Conservation (phyloP, 805 yeast species). For the Millerozyma miso region DNA sequence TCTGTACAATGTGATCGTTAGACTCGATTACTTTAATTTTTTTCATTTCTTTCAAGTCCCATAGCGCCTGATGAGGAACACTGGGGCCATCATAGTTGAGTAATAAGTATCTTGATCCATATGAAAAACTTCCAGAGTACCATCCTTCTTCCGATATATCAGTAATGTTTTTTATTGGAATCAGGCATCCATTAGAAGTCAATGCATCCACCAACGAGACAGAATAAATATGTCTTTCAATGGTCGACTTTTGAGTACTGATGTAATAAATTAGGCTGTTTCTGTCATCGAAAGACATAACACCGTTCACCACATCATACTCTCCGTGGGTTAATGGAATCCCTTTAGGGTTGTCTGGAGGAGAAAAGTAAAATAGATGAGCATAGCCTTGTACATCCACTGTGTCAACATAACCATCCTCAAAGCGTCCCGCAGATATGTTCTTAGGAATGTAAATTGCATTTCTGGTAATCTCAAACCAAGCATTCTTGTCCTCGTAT, state of each 20-base stretch:
- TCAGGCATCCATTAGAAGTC: constrained; percentile 33
- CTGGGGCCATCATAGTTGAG: constrained; percentile 75
- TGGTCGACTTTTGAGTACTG: constrained; percentile 73
- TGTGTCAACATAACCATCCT: constrained; percentile 77
- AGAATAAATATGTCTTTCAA: constrained; percentile 79
- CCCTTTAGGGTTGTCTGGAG: constrained; percentile 47
- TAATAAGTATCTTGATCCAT: constrained; percentile 70
- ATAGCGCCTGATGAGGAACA: constrained; percentile 72
- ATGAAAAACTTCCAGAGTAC: constrained; percentile 69
- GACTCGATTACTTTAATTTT: constrained; percentile 42
- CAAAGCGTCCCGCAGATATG: constrained; percentile 28
- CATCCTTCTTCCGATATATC: constrained; percentile 49
- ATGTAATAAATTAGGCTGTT: constrained; percentile 52
- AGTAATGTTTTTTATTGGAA: constrained; percentile 42
- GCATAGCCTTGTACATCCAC: constrained; percentile 54
- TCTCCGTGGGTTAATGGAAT: constrained; percentile 60
- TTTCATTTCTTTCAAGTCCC: constrained; percentile 35
- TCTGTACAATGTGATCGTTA: constrained; percentile 40
- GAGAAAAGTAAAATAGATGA: constrained; percentile 83
- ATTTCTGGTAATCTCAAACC: constrained; percentile 46
- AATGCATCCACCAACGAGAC: constrained; percentile 46
- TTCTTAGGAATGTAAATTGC: constrained; percentile 35
- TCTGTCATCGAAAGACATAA: constrained; percentile 53
- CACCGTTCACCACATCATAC: constrained; percentile 83
- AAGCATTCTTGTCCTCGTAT: constrained; percentile 51